Percentiles rank a stretch among this genome's conserved stretches.
Evolutionary conservation across 345 rosid genomes (phyloP).

Genomic region (Eucalyptus regnans): DNA sequence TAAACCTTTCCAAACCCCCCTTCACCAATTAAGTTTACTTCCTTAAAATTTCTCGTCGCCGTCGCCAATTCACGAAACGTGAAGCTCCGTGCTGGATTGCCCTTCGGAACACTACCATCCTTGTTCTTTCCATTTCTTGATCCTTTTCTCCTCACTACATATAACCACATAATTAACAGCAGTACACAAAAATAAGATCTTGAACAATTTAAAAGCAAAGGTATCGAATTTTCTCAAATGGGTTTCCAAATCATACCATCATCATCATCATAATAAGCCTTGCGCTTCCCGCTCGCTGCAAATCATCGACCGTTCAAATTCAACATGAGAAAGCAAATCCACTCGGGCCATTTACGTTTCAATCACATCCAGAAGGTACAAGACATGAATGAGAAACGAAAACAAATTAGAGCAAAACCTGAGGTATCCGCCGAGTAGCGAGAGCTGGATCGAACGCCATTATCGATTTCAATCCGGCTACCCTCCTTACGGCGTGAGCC

Average conservation of each 20-base stretch:
- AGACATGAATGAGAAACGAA: neutral
- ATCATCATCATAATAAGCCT: constrained; percentile 10
- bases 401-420: constrained; percentile 14
- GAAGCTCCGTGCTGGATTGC: constrained; percentile 62
- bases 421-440: constrained; percentile 28
- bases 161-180: neutral
- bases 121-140: constrained; percentile 11
- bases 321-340: neutral
- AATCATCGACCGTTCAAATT: neutral
- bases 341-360: neutral
- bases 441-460: constrained; percentile 32
- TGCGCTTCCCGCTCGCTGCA: constrained; percentile 16
- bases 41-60: constrained; percentile 69
- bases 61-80: constrained; percentile 72
- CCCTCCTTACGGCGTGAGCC: constrained; percentile 34
- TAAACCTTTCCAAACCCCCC: constrained; percentile 96
- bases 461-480: constrained; percentile 56
- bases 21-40: constrained; percentile 76
- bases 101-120: neutral
- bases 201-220: neutral
- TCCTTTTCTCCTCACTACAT: neutral
- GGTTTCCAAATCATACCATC: neutral
- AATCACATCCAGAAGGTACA: neutral
- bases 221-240: neutral
- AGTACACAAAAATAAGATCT: neutral